Evolutionary conservation across 2,329 filamentous ascomycete species (phyloP), one percentile per base, ranked within the genome.

Genomic region (Aspergillus fructus): DNA sequence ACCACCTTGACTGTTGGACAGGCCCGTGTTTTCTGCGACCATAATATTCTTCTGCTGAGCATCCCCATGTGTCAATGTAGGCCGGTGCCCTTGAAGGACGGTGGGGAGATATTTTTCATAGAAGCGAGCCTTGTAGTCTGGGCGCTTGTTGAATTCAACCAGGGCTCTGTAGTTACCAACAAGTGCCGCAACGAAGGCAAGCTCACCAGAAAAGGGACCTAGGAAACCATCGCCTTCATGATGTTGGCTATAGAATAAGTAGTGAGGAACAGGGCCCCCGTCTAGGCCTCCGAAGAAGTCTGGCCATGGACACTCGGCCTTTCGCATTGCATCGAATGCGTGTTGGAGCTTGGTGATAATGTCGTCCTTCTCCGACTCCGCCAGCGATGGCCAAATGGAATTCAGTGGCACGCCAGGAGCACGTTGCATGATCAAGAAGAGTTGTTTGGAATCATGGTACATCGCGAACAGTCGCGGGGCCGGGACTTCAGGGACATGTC

Each of bases 401-500:
- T 63, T n/a, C 5, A 66, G 59, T 43, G 37, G 61, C 41, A 62
- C 64, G 5, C 68, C 56, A 13, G 64, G 65, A 45, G 58, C 46
- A 53, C 65, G 64, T 55, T 71, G 65, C 67, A 71, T 71, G 49
- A 70, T 43, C 17, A 69, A 37, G 55, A 68, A 68, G 24, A 66
- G 52, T 49, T 66, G 23, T 4, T 65, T 43, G 39, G 53, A 52
- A 43, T 68, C 64, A 42, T 65, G 30, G 47, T 67, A 70, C 65
- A 72, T 71, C 19, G 65, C 64, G 56, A 70, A 70, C 24, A 72
- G 62, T 59, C 68, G 65, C 53, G 68, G 69, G 23, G 65, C 68
- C 2, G 64, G 63, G 52, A 70, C 50, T 51, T 59, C 49, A 30
- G 68, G 66, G 47, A 68, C 61, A 19, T 71, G 51, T 55, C 62